phyloP scores from a whole-genome alignment of 2,329 filamentous ascomycete species.

The Parascedosporium putredinis region DNA sequence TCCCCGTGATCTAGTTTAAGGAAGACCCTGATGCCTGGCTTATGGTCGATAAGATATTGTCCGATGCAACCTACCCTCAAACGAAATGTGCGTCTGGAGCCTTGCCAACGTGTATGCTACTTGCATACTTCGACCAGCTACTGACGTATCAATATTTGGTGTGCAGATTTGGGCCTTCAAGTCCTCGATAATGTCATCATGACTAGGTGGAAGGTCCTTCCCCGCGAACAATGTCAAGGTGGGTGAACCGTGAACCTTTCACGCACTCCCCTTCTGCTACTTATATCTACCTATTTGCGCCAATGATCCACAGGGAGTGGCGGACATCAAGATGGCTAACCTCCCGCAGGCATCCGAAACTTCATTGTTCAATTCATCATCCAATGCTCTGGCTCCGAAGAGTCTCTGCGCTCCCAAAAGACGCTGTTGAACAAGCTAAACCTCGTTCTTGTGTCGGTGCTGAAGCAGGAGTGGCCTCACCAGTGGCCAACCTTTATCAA shows the following conservation, averaged over 20 bases:
- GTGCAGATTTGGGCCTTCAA: constrained; percentile 77
- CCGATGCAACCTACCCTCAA: constrained; percentile 84
- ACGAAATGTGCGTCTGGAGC: constrained; percentile 69
- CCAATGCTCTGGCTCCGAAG: constrained; percentile 81
- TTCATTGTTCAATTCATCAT: constrained; percentile 99
- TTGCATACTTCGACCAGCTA: no score
- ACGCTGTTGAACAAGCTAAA: constrained; percentile 97
- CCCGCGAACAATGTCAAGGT: constrained; percentile 90
- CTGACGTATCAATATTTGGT: background rate
- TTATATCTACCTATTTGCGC: background rate
- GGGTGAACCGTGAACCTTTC: background rate
- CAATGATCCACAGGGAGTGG: background rate
- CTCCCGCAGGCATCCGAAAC: constrained; percentile 75
- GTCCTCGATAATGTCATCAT: constrained; percentile 97
- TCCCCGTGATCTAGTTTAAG: constrained; percentile 61
- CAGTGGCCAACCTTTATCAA: constrained; percentile 99
- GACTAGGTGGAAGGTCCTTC: constrained; percentile 97
- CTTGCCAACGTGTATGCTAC: constrained; percentile 1
- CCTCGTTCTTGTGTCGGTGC: constrained; percentile 87
- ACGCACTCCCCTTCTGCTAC: no score
- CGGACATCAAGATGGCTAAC: background rate
- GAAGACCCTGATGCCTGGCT: constrained; percentile 98
- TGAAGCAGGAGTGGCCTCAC: constrained; percentile 99
- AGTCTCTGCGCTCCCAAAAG: constrained; percentile 72
- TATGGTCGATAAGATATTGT: constrained; percentile 91